phyloP scores from a whole-genome alignment of 139 green algal genomes.

The Ettlia oleoabundans region DNA sequence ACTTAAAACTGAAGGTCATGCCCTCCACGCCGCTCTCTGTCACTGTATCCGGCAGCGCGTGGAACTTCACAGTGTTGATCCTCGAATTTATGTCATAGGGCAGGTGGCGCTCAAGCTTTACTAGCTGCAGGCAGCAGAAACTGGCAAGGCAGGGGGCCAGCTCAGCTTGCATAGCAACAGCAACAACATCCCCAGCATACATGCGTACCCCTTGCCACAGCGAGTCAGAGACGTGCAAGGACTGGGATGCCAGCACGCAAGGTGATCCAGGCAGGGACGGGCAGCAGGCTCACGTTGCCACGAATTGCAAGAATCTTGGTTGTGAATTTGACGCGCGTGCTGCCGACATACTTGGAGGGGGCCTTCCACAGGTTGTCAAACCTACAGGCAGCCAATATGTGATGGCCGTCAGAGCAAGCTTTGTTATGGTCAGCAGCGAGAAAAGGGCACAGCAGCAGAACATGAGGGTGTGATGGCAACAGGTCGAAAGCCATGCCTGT shows the following conservation, averaged over 20 bases:
- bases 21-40: slow-evolving; percentile 9
- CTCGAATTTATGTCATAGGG: neutral
- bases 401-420: too few species aligned
- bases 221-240: neutral
- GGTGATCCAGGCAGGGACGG: too few species aligned
- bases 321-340: neutral
- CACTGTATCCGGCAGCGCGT: neutral
- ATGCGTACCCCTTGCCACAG: too few species aligned
- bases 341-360: neutral
- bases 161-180: too few species aligned
- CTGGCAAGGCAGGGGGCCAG: neutral
- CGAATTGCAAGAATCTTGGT: neutral
- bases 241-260: neutral
- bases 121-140: neutral
- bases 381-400: too few species aligned
- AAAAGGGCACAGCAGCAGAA: neutral
- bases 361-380: slow-evolving; percentile 1
- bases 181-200: too few species aligned
- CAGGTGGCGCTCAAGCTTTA: slow-evolving; percentile 14
- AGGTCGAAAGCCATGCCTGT: too few species aligned
- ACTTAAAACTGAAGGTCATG: slow-evolving; percentile 13
- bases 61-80: neutral
- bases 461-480: too few species aligned
- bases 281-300: neutral
- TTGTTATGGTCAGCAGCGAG: too few species aligned